These are phyloP conservation scores for Russula sp. DNA, from an alignment of 768 basidiomycete species.

Conservation along the genomic window DNA sequence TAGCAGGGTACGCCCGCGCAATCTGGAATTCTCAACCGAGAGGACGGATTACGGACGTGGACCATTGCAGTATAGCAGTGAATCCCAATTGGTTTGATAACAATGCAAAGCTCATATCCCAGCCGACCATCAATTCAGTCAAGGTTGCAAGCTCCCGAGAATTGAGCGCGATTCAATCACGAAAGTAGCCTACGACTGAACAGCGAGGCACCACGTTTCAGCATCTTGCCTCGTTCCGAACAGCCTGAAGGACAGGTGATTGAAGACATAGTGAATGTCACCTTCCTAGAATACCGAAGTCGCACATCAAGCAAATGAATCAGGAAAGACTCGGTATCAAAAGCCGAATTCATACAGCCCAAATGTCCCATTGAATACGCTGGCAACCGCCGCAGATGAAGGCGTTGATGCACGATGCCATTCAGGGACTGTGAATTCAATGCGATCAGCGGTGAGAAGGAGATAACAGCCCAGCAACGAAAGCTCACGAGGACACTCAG, in stretches of 20 bases:
- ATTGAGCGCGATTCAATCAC: not conserved
- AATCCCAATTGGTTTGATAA: not conserved
- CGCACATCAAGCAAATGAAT: no score
- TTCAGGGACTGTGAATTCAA: no score
- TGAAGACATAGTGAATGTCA: no score
- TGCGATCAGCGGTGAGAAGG: not conserved
- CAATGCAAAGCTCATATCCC: not conserved
- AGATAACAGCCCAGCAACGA: not conserved
- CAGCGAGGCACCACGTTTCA: not conserved
- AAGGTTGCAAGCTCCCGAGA: not conserved
- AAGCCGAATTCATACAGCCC: not conserved
- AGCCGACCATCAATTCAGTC: not conserved
- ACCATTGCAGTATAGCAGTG: not conserved
- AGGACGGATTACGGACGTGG: not conserved
- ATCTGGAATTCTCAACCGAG: not conserved
- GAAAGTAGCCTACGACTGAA: not conserved
- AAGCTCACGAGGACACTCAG: not conserved
- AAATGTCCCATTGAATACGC: no score
- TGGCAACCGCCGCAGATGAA: no score
- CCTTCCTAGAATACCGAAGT: no score
- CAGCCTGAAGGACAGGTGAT: not conserved
- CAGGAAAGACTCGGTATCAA: not conserved
- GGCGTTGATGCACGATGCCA: no score
- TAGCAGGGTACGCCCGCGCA: not conserved
- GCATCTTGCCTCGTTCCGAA: not conserved